Conservation (phyloP, 2,329 filamentous ascomycete species). For the Monosporascus sp. region DNA sequence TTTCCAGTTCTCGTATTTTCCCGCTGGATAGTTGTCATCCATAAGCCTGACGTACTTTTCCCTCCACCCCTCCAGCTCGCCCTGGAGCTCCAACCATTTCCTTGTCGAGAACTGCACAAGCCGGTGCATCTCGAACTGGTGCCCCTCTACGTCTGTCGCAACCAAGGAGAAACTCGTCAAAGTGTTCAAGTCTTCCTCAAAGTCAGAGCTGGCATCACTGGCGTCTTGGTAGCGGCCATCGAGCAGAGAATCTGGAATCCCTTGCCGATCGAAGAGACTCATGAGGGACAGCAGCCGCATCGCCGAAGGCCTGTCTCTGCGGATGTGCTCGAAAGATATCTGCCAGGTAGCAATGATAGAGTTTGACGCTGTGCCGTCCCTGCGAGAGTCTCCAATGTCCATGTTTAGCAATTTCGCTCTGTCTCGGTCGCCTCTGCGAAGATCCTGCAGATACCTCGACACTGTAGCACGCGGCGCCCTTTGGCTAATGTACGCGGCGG, state of each 20-base stretch:
- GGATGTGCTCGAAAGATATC: conserved; percentile 32
- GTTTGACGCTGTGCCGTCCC: conserved; percentile 27
- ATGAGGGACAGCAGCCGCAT: conserved; percentile 38
- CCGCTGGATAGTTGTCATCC: neutral
- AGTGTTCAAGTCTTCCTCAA: no score
- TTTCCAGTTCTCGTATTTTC: neutral
- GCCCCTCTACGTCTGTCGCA: no score
- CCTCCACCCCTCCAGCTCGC: no score
- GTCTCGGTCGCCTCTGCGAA: conserved; percentile 26
- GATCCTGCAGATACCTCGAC: conserved; percentile 31
- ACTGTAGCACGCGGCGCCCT: conserved; percentile 23
- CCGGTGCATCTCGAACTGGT: no score
- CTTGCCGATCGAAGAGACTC: conserved; percentile 40
- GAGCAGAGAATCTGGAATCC: conserved; percentile 19
- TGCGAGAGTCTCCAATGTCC: conserved; percentile 25
- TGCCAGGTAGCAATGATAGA: conserved; percentile 32
- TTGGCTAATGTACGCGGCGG: conserved; percentile 26
- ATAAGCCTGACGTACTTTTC: neutral
- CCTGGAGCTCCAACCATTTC: no score
- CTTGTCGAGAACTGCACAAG: no score
- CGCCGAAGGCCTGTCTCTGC: conserved; percentile 24
- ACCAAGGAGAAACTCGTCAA: no score
- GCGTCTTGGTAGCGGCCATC: neutral
- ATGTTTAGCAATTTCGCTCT: conserved; percentile 21
- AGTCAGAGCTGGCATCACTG: neutral